These are phyloP conservation scores for Didymella glomerata DNA, from an alignment of 2,329 filamentous ascomycete species.

Conservation along the genomic window DNA sequence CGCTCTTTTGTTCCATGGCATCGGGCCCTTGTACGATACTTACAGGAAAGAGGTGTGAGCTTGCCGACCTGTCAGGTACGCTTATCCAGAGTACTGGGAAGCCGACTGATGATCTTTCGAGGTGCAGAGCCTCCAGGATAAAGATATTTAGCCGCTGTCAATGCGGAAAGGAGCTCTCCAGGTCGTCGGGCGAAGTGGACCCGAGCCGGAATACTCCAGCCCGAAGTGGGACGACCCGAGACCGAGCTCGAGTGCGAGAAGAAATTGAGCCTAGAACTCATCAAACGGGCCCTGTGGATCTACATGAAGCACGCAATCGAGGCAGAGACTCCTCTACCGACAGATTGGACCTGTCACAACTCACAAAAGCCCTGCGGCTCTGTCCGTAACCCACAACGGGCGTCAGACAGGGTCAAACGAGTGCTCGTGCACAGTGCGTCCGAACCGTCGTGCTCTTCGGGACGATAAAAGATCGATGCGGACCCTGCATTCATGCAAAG, in stretches of 20 bases:
- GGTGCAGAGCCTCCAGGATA: not conserved
- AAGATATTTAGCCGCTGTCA: not conserved
- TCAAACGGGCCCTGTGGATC: conserved; percentile 5
- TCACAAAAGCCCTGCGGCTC: not conserved
- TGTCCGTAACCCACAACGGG: not conserved
- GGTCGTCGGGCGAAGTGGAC: conserved; percentile 5
- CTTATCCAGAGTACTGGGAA: too few relatives aligned
- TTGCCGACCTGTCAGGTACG: not conserved
- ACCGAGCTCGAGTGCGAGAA: not conserved
- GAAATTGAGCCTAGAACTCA: not conserved
- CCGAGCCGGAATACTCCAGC: not conserved
- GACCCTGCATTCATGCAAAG: conserved; percentile 15
- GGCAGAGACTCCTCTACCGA: not conserved
- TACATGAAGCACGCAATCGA: not conserved
- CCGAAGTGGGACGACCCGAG: not conserved
- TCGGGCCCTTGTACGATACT: too few relatives aligned
- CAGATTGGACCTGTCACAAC: not conserved
- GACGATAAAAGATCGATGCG: not conserved
- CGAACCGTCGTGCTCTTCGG: not conserved
- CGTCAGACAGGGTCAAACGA: not conserved
- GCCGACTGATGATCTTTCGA: too few relatives aligned
- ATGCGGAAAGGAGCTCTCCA: not conserved
- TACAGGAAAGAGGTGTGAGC: too few relatives aligned
- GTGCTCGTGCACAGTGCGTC: conserved; percentile 16
- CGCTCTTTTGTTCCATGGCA: too few relatives aligned